Conservation (phyloP, 495 filamentous ascomycete genomes). For the Lophiostoma macrostomum region DNA sequence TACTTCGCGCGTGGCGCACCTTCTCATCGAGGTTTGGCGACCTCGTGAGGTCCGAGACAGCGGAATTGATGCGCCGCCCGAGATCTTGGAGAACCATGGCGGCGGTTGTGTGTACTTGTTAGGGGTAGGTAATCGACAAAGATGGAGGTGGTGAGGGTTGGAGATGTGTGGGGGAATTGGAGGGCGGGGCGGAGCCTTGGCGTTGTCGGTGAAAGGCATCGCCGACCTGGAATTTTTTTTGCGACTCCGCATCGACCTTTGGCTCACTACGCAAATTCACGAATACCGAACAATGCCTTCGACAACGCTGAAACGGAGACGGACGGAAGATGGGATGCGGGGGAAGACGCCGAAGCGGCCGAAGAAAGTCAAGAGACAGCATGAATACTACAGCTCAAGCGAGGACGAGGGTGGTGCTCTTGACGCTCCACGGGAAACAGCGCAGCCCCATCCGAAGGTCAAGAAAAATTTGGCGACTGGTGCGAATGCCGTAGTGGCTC, state of each 20-base stretch:
- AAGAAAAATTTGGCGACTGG: constrained; percentile 17
- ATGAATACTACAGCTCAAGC: constrained; percentile 71
- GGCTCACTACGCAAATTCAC: not conserved
- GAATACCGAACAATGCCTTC: constrained; percentile 27
- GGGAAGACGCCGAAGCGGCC: constrained; percentile 38
- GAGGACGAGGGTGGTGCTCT: constrained; percentile 52
- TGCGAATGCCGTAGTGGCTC: too few relatives aligned
- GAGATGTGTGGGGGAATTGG: constrained; percentile 1
- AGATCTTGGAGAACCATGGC: constrained; percentile 97
- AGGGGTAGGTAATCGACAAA: not conserved
- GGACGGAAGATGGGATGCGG: constrained; percentile 37
- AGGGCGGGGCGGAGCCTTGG: constrained; percentile 19
- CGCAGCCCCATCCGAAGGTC: constrained; percentile 32
- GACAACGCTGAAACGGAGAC: constrained; percentile 34
- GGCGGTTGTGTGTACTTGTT: not conserved
- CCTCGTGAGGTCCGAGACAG: constrained; percentile 88
- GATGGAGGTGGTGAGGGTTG: constrained; percentile 1
- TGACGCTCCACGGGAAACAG: constrained; percentile 41
- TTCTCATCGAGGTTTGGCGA: constrained; percentile 94
- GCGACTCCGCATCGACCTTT: not conserved
- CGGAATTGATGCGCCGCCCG: constrained; percentile 95
- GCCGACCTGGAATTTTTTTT: constrained; percentile 8
- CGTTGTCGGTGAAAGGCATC: constrained; percentile 9
- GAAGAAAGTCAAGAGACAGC: constrained; percentile 71
- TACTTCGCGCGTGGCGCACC: constrained; percentile 49